Percentiles rank a stretch among this genome's conserved stretches.
These are phyloP conservation scores for Bonia amplexicaulis DNA, from an alignment of 176 grass and related monocot genomes.

Conservation along the genomic window DNA sequence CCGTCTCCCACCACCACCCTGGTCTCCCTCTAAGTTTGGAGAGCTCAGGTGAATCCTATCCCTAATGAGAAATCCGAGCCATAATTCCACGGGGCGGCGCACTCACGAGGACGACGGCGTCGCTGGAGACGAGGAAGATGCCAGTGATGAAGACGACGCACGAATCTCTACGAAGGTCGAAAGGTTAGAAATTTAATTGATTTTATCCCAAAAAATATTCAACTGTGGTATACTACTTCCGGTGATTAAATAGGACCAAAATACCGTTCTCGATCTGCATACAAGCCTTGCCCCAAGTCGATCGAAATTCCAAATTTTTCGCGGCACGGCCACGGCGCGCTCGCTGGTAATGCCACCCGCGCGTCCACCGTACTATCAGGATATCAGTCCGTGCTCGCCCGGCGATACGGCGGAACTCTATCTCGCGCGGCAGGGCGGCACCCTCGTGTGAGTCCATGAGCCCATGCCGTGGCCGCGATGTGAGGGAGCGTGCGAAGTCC, in stretches of 20 bases:
- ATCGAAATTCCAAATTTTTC: background rate
- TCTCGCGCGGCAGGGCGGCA: background rate
- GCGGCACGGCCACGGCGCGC: background rate
- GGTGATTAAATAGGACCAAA: background rate
- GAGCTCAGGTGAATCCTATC: too few relatives aligned
- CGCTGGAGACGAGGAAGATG: too few relatives aligned
- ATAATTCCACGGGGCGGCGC: too few relatives aligned
- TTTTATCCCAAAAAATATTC: too few relatives aligned
- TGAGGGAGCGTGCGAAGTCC: background rate
- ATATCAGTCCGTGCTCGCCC: background rate
- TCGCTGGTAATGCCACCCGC: background rate
- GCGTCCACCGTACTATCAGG: background rate
- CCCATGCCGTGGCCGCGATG: background rate
- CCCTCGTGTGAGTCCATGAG: background rate
- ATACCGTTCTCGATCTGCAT: background rate
- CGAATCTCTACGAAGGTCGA: too few relatives aligned
- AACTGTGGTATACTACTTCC: too few relatives aligned
- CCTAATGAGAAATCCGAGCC: too few relatives aligned
- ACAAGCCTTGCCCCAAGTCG: background rate
- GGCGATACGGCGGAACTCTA: background rate
- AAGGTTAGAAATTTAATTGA: too few relatives aligned
- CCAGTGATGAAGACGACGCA: too few relatives aligned
- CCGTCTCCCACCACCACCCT: too few relatives aligned
- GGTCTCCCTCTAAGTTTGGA: too few relatives aligned
- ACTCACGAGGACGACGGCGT: too few relatives aligned